These are phyloP conservation scores for Ilyonectria sp. DNA, from an alignment of 2,329 filamentous ascomycete species.

Conservation along the genomic window DNA sequence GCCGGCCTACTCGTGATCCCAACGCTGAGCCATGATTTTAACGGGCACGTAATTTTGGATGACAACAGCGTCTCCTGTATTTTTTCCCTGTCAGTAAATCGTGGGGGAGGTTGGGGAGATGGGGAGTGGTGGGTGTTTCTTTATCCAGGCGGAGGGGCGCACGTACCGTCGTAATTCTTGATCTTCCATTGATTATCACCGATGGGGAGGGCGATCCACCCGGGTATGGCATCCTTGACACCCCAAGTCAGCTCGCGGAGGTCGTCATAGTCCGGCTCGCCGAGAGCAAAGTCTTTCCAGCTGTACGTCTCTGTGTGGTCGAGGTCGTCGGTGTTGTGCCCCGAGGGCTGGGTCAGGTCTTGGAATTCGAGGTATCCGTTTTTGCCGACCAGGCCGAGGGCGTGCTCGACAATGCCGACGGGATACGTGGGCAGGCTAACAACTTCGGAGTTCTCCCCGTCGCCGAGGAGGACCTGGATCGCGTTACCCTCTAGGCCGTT, in stretches of 20 bases:
- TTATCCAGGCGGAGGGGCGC: not conserved
- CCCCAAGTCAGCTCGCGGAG: constrained; percentile 23
- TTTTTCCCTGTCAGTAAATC: not conserved
- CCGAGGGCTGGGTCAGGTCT: constrained; percentile 14
- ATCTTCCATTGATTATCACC: constrained; percentile 24
- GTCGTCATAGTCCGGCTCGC: not conserved
- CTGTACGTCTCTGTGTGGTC: constrained; percentile 5
- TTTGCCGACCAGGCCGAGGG: constrained; percentile 26
- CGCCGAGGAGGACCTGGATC: constrained; percentile 12
- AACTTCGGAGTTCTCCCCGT: constrained; percentile 17
- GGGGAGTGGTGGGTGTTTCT: not conserved
- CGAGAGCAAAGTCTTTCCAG: constrained; percentile 29
- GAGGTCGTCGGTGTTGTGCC: not conserved
- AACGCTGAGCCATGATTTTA: constrained; percentile 24
- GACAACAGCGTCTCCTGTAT: constrained; percentile 12
- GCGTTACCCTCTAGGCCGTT: not conserved
- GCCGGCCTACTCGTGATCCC: not conserved
- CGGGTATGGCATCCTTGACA: constrained; percentile 10
- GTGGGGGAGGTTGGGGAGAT: not conserved
- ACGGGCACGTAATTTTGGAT: constrained; percentile 30
- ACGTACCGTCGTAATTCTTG: constrained; percentile 33
- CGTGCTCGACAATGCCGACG: constrained; percentile 22
- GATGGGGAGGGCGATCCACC: constrained; percentile 32
- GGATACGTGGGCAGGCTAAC: constrained; percentile 23
- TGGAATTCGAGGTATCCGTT: constrained; percentile 28